phyloP scores from a whole-genome alignment of 2,329 filamentous ascomycete species.

The Cercospora janseana region DNA sequence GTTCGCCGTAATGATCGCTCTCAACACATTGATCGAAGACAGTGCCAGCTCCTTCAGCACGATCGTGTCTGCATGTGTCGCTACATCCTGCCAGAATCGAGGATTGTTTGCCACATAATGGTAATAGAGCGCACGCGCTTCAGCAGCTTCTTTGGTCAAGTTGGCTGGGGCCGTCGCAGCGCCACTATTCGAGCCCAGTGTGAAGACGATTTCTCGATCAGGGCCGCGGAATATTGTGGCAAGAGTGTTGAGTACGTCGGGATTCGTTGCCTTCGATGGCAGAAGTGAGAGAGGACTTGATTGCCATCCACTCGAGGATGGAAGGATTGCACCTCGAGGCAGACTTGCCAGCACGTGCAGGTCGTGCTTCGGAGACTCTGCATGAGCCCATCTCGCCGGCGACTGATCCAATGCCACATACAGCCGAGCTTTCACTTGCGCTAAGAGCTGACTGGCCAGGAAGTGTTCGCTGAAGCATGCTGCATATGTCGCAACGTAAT shows the following conservation, averaged over 20 bases:
- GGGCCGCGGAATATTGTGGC: conserved; percentile 58
- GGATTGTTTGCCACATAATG: conserved; percentile 53
- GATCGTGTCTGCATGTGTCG: conserved; percentile 55
- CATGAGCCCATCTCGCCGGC: conserved; percentile 52
- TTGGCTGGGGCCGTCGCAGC: conserved; percentile 30
- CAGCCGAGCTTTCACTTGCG: conserved; percentile 50
- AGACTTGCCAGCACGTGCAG: conserved; percentile 58
- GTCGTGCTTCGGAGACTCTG: conserved; percentile 55
- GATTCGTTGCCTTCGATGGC: conserved; percentile 53
- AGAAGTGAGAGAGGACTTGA: conserved; percentile 50
- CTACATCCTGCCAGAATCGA: conserved; percentile 53
- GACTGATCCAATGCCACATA: conserved; percentile 47
- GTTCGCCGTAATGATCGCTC: conserved; percentile 53
- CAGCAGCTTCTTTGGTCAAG: conserved; percentile 48
- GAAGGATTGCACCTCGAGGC: conserved; percentile 54
- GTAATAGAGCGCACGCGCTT: conserved; percentile 56
- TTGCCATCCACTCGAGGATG: conserved; percentile 37
- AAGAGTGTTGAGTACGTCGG: conserved; percentile 55
- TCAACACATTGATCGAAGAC: conserved; percentile 54
- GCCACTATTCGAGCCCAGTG: conserved; percentile 35
- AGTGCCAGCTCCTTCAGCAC: conserved; percentile 58
- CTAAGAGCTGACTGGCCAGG: conserved; percentile 46
- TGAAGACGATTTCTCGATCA: conserved; percentile 35
- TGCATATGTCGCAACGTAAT: conserved; percentile 58
- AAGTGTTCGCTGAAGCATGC: conserved; percentile 56